Evolutionary conservation across 2,329 filamentous ascomycete species (phyloP), one percentile per base, ranked within the genome.

Genomic region (Ophiostoma ulmi): DNA sequence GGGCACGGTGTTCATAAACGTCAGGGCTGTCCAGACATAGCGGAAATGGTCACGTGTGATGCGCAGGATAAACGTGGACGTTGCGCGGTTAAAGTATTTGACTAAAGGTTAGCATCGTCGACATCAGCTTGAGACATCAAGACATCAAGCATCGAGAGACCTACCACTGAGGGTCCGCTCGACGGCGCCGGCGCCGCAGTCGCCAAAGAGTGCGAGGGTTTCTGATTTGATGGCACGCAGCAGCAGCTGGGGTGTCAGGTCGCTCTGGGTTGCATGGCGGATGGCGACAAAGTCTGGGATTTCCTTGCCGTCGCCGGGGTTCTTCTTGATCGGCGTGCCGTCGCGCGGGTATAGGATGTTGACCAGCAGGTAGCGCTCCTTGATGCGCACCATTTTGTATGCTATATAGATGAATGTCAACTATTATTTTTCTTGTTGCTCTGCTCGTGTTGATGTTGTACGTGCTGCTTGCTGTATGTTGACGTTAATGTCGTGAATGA

Each of bases 361-460:
- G 73, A 98, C 88, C n/a, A 98, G 88, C 22, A 99, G 87, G 79
- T 99, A 99, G 76, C 95, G 90, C 80, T 97, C 91, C 81, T 99
- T 99, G 75, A 98, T 88, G 78, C 95, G 92, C 72, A 99, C 95
- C 95, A 99, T 71, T 31, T 1, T 69, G 31, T 22, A 31, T 58
- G 65, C 5, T 3, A 20, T 31, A 35, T 17, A 61, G 20, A 14
- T 17, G 5, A 7, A 17, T 61, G 26, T 31, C 31, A 31, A 31
- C 31, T 26, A 11, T 26, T 58, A 3, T 14, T 26, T 11, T 5
- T 13, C 4, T 61, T 61, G 17, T 61, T 17, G 26, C 8, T 35
- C 4, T 17, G 26, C 55, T 31, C 11, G n/a, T 35, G 67, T 39
- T 20, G 14, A 26, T 48, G 55, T 20, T 67, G 63, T 35, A 14